Percentiles rank a stretch among this genome's conserved stretches.
phyloP scores from a whole-genome alignment of 768 basidiomycete species.

The Vararia minispora region DNA sequence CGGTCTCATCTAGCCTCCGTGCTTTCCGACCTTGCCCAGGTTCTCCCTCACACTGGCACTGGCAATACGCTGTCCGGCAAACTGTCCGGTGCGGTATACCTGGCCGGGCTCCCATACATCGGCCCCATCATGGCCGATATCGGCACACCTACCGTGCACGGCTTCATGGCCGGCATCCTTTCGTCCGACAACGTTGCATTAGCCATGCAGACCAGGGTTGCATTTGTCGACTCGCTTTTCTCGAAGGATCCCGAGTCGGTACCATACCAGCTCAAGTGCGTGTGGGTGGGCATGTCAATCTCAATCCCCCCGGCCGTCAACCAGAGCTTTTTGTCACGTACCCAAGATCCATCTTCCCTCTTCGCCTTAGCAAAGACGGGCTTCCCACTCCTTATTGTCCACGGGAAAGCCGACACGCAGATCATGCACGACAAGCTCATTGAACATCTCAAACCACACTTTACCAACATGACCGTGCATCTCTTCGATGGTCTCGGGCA shows the following conservation, averaged over 20 bases:
- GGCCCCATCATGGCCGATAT: conserved; percentile 6
- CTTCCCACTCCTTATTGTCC: conserved; percentile 19
- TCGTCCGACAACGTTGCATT: conserved; percentile 8
- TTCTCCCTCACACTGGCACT: conserved; percentile 3
- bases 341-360: conserved; percentile 8
- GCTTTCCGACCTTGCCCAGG: conserved; percentile 11
- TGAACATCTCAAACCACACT: conserved; percentile 20
- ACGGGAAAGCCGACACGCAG: conserved; percentile 18
- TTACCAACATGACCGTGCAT: conserved; percentile 22
- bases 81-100: conserved; percentile 13
- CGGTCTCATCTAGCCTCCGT: conserved; percentile 9
- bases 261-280: not conserved
- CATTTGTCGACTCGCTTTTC: conserved; percentile 11
- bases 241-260: conserved; percentile 1
- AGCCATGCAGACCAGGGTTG: conserved; percentile 8
- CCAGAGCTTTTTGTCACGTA: conserved; percentile 2
- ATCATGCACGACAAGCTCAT: conserved; percentile 19
- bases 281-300: not conserved
- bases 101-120: conserved; percentile 12
- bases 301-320: conserved; percentile 5
- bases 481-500: conserved; percentile 23
- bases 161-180: conserved; percentile 5
- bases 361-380: conserved; percentile 11
- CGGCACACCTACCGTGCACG: conserved; percentile 7
- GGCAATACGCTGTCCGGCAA: too few species aligned